These are phyloP conservation scores for Kazachstania sp. DNA, from an alignment of 1,139 yeast genomes.

Conservation along the genomic window DNA sequence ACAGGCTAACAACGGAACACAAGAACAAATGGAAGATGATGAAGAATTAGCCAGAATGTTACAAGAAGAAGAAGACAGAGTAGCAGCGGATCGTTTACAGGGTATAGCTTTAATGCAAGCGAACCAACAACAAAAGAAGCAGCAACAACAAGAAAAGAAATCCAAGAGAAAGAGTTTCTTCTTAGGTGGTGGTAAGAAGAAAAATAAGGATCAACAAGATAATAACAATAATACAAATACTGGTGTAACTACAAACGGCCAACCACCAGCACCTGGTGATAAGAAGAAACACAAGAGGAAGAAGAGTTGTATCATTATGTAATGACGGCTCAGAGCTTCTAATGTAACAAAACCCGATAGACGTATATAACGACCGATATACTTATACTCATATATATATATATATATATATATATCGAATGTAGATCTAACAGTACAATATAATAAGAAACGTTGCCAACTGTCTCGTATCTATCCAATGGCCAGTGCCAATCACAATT, in stretches of 20 bases:
- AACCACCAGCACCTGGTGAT: background rate
- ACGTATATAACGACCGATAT: too few species aligned
- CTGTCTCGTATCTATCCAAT: too few species aligned
- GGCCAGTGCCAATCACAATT: too few species aligned
- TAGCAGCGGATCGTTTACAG: slow-evolving; percentile 4
- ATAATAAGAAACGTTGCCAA: too few species aligned
- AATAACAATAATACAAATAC: background rate
- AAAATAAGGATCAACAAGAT: background rate
- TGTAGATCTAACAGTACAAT: too few species aligned
- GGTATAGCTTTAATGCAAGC: slow-evolving; percentile 1
- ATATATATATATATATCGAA: too few species aligned
- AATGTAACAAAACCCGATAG: too few species aligned
- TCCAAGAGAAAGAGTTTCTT: slow-evolving; percentile 2
- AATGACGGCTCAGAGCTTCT: too few species aligned
- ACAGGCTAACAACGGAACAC: background rate
- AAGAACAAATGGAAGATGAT: slow-evolving; percentile 16
- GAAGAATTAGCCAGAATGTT: slow-evolving; percentile 27
- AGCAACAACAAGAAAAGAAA: slow-evolving; percentile 1
- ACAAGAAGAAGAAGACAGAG: slow-evolving; percentile 27
- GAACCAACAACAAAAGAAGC: background rate
- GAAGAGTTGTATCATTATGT: slow-evolving; percentile 20
- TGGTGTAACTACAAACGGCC: background rate
- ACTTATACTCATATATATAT: too few species aligned
- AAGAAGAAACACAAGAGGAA: slow-evolving; percentile 17
- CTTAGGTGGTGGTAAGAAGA: background rate